A percentile compares a stretch with the other conserved stretches of the same genome.
These are phyloP conservation scores for Magnolia sinica DNA, from an alignment of 164 flowering plant genomes.

Conservation along the genomic window DNA sequence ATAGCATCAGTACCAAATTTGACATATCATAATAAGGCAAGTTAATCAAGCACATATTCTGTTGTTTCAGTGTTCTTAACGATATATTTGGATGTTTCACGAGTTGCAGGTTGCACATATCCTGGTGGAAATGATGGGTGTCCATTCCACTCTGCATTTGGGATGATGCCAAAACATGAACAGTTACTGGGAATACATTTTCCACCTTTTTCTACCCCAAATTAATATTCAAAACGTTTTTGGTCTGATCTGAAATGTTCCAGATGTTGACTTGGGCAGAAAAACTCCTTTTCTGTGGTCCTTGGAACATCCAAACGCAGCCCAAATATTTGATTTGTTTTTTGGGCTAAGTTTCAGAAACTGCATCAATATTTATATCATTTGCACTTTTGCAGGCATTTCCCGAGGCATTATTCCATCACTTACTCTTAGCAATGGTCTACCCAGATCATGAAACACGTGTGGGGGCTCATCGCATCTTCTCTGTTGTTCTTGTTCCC, in stretches of 20 bases:
- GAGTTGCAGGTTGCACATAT: too few species aligned
- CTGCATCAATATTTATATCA: neutral
- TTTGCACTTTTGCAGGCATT: conserved; percentile 53
- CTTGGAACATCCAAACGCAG: too few species aligned
- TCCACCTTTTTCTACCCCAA: too few species aligned
- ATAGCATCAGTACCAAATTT: conserved; percentile 79
- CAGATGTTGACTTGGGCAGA: too few species aligned
- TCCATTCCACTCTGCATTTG: too few species aligned
- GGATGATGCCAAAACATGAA: too few species aligned
- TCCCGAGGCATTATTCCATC: conserved; percentile 93
- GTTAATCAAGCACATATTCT: conserved; percentile 6
- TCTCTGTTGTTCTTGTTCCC: conserved; percentile 96
- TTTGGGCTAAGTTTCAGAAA: neutral
- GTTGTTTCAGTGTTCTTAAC: neutral
- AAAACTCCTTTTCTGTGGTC: too few species aligned
- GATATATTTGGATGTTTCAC: too few species aligned
- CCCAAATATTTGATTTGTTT: neutral
- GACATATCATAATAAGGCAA: conserved; percentile 80
- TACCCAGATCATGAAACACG: conserved; percentile 88
- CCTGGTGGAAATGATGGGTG: too few species aligned
- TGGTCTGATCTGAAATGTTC: too few species aligned
- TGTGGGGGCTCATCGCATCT: conserved; percentile 88
- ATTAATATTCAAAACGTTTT: too few species aligned
- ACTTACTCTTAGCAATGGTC: conserved; percentile 82
- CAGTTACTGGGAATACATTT: too few species aligned